phyloP scores from a whole-genome alignment of 768 basidiomycete genomes.

The Boletus barrowsii region DNA sequence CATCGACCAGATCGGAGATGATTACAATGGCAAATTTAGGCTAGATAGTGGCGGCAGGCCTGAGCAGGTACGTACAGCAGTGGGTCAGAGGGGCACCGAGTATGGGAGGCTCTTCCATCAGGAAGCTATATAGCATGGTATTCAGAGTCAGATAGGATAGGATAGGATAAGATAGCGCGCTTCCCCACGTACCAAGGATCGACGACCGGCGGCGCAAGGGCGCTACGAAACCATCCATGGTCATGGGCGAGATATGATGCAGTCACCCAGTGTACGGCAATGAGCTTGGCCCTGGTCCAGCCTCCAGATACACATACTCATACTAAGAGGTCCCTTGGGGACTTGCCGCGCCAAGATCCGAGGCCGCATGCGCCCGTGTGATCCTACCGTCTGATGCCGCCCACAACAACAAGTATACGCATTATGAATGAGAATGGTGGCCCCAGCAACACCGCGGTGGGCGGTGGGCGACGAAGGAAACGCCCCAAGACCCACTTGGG shows the following conservation, averaged over 20 bases:
- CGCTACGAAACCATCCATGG: not conserved
- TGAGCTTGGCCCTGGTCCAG: no score
- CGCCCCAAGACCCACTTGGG: no score
- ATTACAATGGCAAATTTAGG: not conserved
- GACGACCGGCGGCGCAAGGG: not conserved
- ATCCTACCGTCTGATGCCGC: not conserved
- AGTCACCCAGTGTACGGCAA: no score
- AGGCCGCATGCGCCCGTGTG: not conserved
- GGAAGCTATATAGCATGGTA: not conserved
- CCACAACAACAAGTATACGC: no score
- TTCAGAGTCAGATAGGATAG: no score
- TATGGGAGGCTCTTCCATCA: not conserved
- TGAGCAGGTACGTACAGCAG: not conserved
- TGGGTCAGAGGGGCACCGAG: slow-evolving; percentile 1
- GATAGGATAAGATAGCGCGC: no score
- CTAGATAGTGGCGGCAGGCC: not conserved
- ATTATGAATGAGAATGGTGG: not conserved
- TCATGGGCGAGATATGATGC: not conserved
- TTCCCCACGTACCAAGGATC: not conserved
- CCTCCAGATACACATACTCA: no score
- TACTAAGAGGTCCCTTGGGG: not conserved
- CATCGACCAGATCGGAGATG: no score
- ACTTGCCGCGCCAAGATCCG: not conserved
- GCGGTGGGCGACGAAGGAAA: no score
- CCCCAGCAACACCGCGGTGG: not conserved